Base-by-base conservation (phyloP, 2,329 filamentous ascomycete genomes). In the Ophiostoma australiae region DNA sequence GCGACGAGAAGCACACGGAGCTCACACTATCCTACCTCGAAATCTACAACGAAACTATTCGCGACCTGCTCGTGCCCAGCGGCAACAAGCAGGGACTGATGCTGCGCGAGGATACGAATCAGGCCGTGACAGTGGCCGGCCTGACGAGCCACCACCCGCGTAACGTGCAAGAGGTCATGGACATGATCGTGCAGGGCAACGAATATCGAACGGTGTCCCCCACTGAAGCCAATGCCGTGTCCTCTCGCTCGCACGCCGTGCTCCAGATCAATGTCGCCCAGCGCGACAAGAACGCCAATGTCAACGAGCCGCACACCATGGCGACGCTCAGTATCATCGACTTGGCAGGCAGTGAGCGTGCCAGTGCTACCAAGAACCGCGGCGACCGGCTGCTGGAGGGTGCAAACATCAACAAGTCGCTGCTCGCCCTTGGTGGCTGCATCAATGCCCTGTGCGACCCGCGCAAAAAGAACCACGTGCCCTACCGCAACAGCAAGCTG, bases 31-130 rank as follows among this genome's bases (percentile, higher is more conserved):
- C 94, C 0, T 99, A 98, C 77, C 86, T 99, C 52, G 95, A 99
- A 79, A 99, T 99, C 74, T 99, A 99, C 85, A 99, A 99, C 79
- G 95, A 99, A 82, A 97, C 94, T 0, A 99, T 99, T 76, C 92
- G 95, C 69, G 95, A 99, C 81, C 82, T 99, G 77, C 84, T 99
- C 63, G 90, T 95, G n/a, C 91, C 92, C 0, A 90, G 90, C 33
- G 91, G 90, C 52, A 91, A 89, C 80, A 95, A 94, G 81, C 86
- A 89, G 75, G 91, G 93, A 3, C 81, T 99, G 74, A 97, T 95
- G 90, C 85, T 99, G 58, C 90, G 95, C 67, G 95, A 99, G 80
- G 95, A 99, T 82, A 91, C 91, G 72, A 94, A 98, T 77, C 92
- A 97, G 79, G 89, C 92, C 13, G 95, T 99, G 8, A 95, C 92